Evolutionary conservation across 2,329 filamentous ascomycete species (phyloP), one percentile per base, ranked within the genome.

Genomic region (Pseudonectria buxi): DNA sequence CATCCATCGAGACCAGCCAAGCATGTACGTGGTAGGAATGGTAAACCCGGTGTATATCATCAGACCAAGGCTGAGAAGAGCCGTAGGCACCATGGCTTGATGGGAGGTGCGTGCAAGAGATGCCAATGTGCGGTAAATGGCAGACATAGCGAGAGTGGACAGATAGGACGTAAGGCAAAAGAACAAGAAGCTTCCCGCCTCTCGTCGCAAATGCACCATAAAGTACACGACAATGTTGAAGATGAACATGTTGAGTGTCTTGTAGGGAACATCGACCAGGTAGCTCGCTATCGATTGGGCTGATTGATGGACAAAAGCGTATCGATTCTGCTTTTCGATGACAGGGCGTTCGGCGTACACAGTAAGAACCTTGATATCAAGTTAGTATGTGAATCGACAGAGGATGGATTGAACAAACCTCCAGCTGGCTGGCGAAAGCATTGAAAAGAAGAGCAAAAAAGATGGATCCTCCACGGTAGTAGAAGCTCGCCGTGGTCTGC

Each of bases 131-230:
- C 55, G 50, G 26, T 56, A 58, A 14, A 58, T 43, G 1, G 41
- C 45, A 0, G 55, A 58, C 55, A 58, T 55, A 29, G 49, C 44
- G 0, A 58, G 37, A 0, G 54, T 53, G 2, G 51, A 46, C 1
- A 54, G 37, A 36, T 71, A 70, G 0, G 60, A 61, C 5, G 55
- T 44, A 12, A 68, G 54, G 42, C 68, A 65, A 53, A 72, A 68
- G 56, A 80, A 74, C 59, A 83, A 83, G 61, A 81, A 83, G 2
- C 68, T 58, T 7, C 71, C 74, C 1, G 76, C 58, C 35, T 72
- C 68, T 32, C 75, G 67, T 33, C 75, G 68, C 2, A 83, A 64
- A 39, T 79, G 72, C 0, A 75, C 72, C 74, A 84, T 74, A 53
- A 83, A 83, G 58, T 84, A 84, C 0, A 83, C 57, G 0, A 72